Percentiles rank a stretch among this genome's conserved stretches.
Evolutionary conservation across 805 yeast genomes (phyloP).

Genomic region (Saccharomycopsis malanga): DNA sequence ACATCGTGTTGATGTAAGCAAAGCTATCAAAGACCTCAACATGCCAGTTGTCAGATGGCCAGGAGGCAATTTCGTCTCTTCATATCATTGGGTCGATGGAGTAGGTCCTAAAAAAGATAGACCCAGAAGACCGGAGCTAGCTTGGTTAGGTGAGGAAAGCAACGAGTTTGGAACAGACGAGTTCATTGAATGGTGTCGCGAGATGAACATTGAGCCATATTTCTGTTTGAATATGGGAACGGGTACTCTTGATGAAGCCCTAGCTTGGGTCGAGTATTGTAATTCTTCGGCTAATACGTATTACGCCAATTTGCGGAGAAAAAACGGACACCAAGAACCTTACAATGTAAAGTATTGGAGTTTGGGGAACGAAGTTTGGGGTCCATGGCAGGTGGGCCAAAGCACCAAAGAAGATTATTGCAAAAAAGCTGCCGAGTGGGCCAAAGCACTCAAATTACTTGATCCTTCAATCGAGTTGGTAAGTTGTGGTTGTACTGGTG

Average conservation of each 20-base stretch:
- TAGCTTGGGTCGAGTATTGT: slow-evolving; percentile 32
- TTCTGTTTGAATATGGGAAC: slow-evolving; percentile 33
- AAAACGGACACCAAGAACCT: slow-evolving; percentile 31
- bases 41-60: slow-evolving; percentile 33
- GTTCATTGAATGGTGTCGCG: slow-evolving; percentile 31
- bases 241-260: slow-evolving; percentile 32
- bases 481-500: slow-evolving; percentile 30
- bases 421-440: slow-evolving; percentile 30
- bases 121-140: slow-evolving; percentile 31
- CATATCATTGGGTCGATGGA: slow-evolving; percentile 32
- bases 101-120: slow-evolving; percentile 29
- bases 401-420: slow-evolving; percentile 28
- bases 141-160: slow-evolving; percentile 31
- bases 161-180: slow-evolving; percentile 33
- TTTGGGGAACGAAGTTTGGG: slow-evolving; percentile 33
- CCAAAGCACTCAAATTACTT: slow-evolving; percentile 30
- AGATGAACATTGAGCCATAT: slow-evolving; percentile 29
- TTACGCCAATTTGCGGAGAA: slow-evolving; percentile 31
- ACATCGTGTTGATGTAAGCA: slow-evolving; percentile 28
- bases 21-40: slow-evolving; percentile 29
- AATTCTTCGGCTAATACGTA: slow-evolving; percentile 29
- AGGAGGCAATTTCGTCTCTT: slow-evolving; percentile 32
- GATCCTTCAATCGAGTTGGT: slow-evolving; percentile 28
- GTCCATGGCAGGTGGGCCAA: slow-evolving; percentile 33
- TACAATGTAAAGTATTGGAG: slow-evolving; percentile 33